Evolutionary conservation across 1,284 basidiomycete genomes (phyloP).

Genomic region (Takashimella tepidaria): DNA sequence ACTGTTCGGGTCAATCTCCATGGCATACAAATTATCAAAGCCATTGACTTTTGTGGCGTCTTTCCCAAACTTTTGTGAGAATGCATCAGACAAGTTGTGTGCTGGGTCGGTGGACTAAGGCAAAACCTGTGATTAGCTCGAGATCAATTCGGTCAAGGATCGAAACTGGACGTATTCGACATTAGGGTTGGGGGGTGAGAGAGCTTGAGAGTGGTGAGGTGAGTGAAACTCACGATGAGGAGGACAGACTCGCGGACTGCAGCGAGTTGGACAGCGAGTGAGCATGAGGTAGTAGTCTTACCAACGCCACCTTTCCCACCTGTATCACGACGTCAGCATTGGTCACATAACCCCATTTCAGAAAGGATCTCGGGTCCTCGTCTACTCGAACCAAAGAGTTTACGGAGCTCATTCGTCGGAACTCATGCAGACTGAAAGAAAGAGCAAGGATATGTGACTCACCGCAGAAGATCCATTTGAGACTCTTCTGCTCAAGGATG

Average conservation of each 20-base stretch:
- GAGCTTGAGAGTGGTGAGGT: neutral
- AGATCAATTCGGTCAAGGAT: too few species aligned
- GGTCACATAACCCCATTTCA: too few species aligned
- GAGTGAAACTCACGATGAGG: constrained; percentile 71
- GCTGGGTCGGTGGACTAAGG: constrained; percentile 93
- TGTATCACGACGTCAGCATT: constrained; percentile 42
- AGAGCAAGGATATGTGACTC: constrained; percentile 40
- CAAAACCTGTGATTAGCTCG: neutral
- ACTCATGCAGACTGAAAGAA: neutral
- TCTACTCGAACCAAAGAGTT: too few species aligned
- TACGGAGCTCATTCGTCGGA: neutral
- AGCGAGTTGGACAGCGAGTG: constrained; percentile 89
- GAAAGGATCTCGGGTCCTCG: too few species aligned
- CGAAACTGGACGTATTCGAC: too few species aligned
- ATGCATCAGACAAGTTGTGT: constrained; percentile 97
- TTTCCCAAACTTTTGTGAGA: constrained; percentile 98
- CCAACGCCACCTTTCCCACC: constrained; percentile 94
- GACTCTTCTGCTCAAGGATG: constrained; percentile 75
- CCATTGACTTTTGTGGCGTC: constrained; percentile 99
- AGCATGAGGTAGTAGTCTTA: constrained; percentile 91
- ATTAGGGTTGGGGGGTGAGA: too few species aligned
- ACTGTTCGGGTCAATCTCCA: constrained; percentile 99
- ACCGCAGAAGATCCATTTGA: constrained; percentile 97
- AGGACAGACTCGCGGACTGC: constrained; percentile 81
- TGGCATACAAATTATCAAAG: constrained; percentile 92